Conservation (phyloP, 768 basidiomycete species). For the Amanita rubescens region DNA sequence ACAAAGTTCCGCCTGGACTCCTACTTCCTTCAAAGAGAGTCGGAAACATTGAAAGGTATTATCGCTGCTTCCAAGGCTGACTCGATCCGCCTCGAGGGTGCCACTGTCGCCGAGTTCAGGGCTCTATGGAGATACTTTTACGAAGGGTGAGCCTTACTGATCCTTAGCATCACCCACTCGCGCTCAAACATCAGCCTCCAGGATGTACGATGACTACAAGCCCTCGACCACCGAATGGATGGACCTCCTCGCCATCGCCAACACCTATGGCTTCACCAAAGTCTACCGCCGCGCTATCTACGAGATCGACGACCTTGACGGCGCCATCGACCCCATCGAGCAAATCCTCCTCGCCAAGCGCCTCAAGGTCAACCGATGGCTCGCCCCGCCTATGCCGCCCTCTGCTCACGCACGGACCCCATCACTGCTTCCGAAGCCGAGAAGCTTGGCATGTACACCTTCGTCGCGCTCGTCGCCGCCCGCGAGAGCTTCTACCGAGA, state of each 20-base stretch:
- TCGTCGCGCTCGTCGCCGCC: neutral
- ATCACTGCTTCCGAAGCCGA: neutral
- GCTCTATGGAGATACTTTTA: slow-evolving; percentile 2
- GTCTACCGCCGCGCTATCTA: neutral
- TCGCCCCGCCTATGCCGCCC: slow-evolving; percentile 2
- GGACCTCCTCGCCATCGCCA: slow-evolving; percentile 2
- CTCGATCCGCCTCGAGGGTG: slow-evolving; percentile 1
- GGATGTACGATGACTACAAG: slow-evolving; percentile 4
- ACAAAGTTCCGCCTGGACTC: slow-evolving; percentile 2
- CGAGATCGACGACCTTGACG: slow-evolving; percentile 3
- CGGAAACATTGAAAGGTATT: slow-evolving; percentile 1
- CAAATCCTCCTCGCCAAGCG: slow-evolving; percentile 3
- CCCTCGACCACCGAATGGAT: slow-evolving; percentile 3
- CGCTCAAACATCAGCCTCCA: slow-evolving; percentile 2
- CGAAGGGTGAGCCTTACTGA: slow-evolving; percentile 2
- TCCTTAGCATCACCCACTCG: slow-evolving; percentile 1
- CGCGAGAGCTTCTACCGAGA: slow-evolving; percentile 1
- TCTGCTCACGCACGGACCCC: neutral
- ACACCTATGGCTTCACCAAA: slow-evolving; percentile 2
- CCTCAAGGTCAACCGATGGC: slow-evolving; percentile 3
- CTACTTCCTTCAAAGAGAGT: slow-evolving; percentile 3
- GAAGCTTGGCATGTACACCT: neutral
- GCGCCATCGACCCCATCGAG: slow-evolving; percentile 1
- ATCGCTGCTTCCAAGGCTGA: slow-evolving; percentile 3
- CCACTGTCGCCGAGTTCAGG: slow-evolving; percentile 2